phyloP scores from a whole-genome alignment of 2,329 filamentous ascomycete genomes.

The Sclerotinia borealis region DNA sequence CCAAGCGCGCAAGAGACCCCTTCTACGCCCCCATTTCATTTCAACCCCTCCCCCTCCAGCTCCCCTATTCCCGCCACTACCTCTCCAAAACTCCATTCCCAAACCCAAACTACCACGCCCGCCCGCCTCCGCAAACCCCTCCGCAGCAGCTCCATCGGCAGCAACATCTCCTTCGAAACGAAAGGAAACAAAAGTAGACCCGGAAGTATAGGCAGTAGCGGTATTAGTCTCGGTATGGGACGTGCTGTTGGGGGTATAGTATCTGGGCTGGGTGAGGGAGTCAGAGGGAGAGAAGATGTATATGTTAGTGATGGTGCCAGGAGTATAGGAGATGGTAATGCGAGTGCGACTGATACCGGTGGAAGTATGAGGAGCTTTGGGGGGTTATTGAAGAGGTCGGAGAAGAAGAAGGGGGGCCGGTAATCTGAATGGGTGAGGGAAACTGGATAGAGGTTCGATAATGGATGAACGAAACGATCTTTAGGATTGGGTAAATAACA shows the following conservation, averaged over 20 bases:
- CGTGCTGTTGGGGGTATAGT: constrained; percentile 24
- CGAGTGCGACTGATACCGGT: not conserved
- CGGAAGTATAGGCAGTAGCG: constrained; percentile 8
- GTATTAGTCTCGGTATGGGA: constrained; percentile 26
- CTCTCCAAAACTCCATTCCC: not conserved
- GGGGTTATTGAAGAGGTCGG: not conserved
- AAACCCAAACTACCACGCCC: not conserved
- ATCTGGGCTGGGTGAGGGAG: constrained; percentile 1
- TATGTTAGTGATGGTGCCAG: not conserved
- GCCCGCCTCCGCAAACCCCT: not conserved
- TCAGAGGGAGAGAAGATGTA: not conserved
- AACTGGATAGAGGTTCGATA: not conserved
- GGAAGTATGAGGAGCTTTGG: not conserved
- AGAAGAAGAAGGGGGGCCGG: not conserved
- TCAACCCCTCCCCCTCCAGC: constrained; percentile 9
- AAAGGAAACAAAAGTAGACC: constrained; percentile 8
- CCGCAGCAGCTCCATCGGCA: constrained; percentile 24
- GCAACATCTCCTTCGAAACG: constrained; percentile 25
- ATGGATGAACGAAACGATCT: not conserved
- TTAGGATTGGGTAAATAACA: not conserved
- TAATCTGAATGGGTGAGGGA: not conserved
- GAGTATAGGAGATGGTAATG: not conserved
- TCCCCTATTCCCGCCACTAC: not conserved
- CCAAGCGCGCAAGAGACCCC: not conserved
- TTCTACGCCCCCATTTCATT: constrained; percentile 16